phyloP scores from a whole-genome alignment of 73 alveolate genomes.

The Paramecium pentaurelia region DNA sequence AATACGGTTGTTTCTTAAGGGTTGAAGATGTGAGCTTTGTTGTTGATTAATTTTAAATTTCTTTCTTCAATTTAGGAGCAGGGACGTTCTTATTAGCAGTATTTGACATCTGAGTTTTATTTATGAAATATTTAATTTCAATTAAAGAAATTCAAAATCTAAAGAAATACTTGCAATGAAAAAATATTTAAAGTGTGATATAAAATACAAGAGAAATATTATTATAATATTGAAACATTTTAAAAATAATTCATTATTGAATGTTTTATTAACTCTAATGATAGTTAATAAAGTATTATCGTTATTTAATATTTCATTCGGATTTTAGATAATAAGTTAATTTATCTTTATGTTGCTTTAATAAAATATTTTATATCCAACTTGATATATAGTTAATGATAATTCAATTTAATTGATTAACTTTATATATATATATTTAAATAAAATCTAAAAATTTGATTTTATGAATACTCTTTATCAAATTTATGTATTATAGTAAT shows the following conservation, averaged over 20 bases:
- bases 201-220: not conserved
- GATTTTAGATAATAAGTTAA: too few relatives aligned
- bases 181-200: not conserved
- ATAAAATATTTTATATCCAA: too few relatives aligned
- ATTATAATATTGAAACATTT: too few relatives aligned
- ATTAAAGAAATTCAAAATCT: not conserved
- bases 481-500: too few relatives aligned
- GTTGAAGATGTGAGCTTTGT: not conserved
- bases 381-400: too few relatives aligned
- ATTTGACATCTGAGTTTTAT: not conserved
- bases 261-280: too few relatives aligned
- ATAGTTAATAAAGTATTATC: too few relatives aligned
- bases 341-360: too few relatives aligned
- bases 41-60: not conserved
- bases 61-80: not conserved
- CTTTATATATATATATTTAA: too few relatives aligned
- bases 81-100: not conserved
- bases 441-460: too few relatives aligned
- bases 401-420: too few relatives aligned
- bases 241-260: not conserved
- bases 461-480: too few relatives aligned
- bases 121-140: not conserved
- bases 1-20: not conserved
- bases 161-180: conserved; percentile 78
- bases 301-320: not conserved